phyloP scores from a whole-genome alignment of 1,284 basidiomycete species.

The Cryptococcus sp. region DNA sequence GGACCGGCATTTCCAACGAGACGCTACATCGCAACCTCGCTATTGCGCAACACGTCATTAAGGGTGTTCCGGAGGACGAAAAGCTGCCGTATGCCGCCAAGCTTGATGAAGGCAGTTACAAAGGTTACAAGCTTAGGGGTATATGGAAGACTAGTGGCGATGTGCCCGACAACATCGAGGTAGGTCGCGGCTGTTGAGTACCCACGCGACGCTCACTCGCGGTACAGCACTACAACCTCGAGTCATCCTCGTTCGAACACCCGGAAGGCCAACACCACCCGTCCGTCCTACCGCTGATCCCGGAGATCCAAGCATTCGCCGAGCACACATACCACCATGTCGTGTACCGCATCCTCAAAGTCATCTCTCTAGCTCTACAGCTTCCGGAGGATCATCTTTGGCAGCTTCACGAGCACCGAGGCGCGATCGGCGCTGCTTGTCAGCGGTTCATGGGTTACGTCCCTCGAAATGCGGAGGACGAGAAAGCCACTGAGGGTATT shows the following conservation, averaged over 20 bases:
- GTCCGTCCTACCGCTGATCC: conserved; percentile 21
- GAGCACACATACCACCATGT: conserved; percentile 49
- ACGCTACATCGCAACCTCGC: conserved; percentile 21
- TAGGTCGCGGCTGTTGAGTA: conserved; percentile 1
- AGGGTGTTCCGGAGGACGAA: conserved; percentile 74
- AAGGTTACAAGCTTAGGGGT: conserved; percentile 50
- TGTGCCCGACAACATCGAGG: conserved; percentile 50
- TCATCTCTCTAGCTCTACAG: too few species aligned
- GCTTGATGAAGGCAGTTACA: conserved; percentile 29
- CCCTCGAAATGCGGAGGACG: conserved; percentile 43
- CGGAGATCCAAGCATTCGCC: conserved; percentile 50
- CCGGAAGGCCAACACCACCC: conserved; percentile 14
- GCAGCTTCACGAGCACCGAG: conserved; percentile 40
- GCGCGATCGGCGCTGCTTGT: conserved; percentile 46
- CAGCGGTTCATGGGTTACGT: conserved; percentile 51
- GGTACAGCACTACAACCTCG: conserved; percentile 49
- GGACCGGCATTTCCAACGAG: conserved; percentile 22
- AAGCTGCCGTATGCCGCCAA: conserved; percentile 84
- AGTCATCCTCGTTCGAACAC: conserved; percentile 37
- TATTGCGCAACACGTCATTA: conserved; percentile 44
- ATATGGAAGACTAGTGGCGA: conserved; percentile 49
- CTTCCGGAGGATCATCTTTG: too few species aligned
- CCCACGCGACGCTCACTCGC: background rate
- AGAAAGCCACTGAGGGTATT: conserved; percentile 46
- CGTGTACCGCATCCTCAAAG: conserved; percentile 39